A percentile compares a stretch with the other conserved stretches of the same genome.
phyloP scores from a whole-genome alignment of 2,329 filamentous ascomycete species.

The Cryphonectria carpinicola region DNA sequence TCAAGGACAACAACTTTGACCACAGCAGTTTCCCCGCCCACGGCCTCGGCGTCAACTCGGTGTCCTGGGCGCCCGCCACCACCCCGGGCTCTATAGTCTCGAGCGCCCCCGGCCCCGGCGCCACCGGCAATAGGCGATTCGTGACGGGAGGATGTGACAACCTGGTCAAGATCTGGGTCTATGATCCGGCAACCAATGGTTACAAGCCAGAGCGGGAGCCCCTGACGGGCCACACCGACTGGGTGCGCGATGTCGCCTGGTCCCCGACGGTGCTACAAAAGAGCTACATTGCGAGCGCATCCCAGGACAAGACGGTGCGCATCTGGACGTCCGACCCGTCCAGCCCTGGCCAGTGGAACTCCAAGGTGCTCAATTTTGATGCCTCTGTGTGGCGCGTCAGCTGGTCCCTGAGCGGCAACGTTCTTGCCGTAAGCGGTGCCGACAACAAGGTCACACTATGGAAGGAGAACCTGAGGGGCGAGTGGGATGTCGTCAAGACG shows the following conservation, averaged over 20 bases:
- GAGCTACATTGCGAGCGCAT: conserved; percentile 94
- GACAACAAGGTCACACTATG: conserved; percentile 97
- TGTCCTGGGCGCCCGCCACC: conserved; percentile 90
- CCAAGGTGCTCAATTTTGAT: conserved; percentile 85
- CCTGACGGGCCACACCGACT: conserved; percentile 85
- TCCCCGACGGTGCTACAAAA: conserved; percentile 93
- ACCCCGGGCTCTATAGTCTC: conserved; percentile 84
- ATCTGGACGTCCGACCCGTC: conserved; percentile 87
- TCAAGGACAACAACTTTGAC: conserved; percentile 93
- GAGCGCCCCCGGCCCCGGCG: conserved; percentile 63
- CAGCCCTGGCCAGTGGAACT: conserved; percentile 75
- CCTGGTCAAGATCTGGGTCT: conserved; percentile 90
- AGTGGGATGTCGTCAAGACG: conserved; percentile 97
- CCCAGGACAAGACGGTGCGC: conserved; percentile 94
- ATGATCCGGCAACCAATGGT: conserved; percentile 63
- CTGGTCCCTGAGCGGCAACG: conserved; percentile 97
- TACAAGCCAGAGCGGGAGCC: conserved; percentile 67
- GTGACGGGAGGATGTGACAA: conserved; percentile 97
- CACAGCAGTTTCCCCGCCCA: conserved; percentile 90
- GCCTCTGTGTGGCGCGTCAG: conserved; percentile 92
- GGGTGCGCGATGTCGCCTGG: conserved; percentile 98
- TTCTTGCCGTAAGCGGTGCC: conserved; percentile 87
- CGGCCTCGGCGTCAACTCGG: conserved; percentile 91
- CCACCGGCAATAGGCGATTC: conserved; percentile 75
- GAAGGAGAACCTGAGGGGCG: conserved; percentile 96